A percentile compares a stretch with the other conserved stretches of the same genome.
Evolutionary conservation across 306 rosid species (phyloP).

Genomic region (Castanea sativa): DNA sequence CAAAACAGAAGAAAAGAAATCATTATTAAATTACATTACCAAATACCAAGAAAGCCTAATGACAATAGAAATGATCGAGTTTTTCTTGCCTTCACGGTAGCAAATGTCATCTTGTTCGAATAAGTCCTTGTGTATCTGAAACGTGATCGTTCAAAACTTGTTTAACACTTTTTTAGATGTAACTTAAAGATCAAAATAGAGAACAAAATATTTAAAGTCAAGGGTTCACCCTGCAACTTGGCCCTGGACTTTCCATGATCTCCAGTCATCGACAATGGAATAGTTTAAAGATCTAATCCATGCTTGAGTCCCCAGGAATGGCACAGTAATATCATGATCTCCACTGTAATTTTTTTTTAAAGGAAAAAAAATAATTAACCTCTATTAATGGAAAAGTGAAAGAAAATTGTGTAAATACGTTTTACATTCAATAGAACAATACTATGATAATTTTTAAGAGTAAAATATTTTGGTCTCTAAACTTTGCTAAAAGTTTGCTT

Average conservation of each 20-base stretch:
- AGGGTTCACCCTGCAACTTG: slow-evolving; percentile 63
- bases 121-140: slow-evolving; percentile 60
- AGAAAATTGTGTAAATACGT: no score
- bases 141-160: background rate
- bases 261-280: slow-evolving; percentile 70
- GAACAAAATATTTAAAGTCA: background rate
- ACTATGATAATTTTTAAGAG: no score
- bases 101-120: slow-evolving; percentile 67
- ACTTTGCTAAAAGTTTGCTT: no score
- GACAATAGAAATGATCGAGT: background rate
- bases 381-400: no score
- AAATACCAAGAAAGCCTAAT: no score
- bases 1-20: background rate
- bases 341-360: slow-evolving; percentile 33
- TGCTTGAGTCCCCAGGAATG: slow-evolving; percentile 55
- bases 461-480: no score
- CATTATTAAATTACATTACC: no score
- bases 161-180: background rate
- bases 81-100: slow-evolving; percentile 63
- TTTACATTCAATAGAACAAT: no score
- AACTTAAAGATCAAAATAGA: background rate
- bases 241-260: slow-evolving; percentile 50
- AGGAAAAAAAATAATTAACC: no score
- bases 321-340: slow-evolving; percentile 45
- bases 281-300: slow-evolving; percentile 66